phyloP scores from a whole-genome alignment of 768 basidiomycete species.

The Trametes sanguinea region DNA sequence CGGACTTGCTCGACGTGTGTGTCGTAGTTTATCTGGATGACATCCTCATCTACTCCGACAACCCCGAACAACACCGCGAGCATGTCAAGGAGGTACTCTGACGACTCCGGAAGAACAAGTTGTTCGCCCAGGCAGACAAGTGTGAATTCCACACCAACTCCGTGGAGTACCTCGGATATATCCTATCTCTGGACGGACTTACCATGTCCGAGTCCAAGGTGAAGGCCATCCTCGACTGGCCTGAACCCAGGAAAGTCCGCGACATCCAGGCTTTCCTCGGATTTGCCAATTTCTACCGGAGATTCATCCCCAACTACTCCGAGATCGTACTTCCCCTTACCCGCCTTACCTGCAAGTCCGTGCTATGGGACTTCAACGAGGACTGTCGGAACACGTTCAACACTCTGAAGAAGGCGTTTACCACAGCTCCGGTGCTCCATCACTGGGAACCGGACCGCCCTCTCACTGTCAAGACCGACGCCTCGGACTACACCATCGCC shows the following conservation, averaged over 20 bases:
- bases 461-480: slow-evolving; percentile 22
- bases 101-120: slow-evolving; percentile 32
- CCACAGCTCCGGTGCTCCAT: slow-evolving; percentile 21
- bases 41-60: slow-evolving; percentile 21
- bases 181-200: slow-evolving; percentile 20
- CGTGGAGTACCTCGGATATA: slow-evolving; percentile 44
- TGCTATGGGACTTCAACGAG: slow-evolving; percentile 24
- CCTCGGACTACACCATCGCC: slow-evolving; percentile 27
- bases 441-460: slow-evolving; percentile 24
- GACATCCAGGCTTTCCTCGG: slow-evolving; percentile 38
- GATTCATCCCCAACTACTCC: slow-evolving; percentile 35
- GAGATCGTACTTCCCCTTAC: slow-evolving; percentile 36
- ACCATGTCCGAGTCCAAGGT: slow-evolving; percentile 46
- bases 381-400: slow-evolving; percentile 32
- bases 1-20: slow-evolving; percentile 19
- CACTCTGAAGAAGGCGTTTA: slow-evolving; percentile 30
- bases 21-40: slow-evolving; percentile 20
- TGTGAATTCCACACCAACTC: slow-evolving; percentile 39
- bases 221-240: slow-evolving; percentile 35
- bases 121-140: slow-evolving; percentile 36
- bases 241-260: slow-evolving; percentile 26
- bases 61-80: slow-evolving; percentile 20
- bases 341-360: slow-evolving; percentile 31
- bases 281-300: slow-evolving; percentile 37
- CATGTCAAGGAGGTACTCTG: slow-evolving; percentile 25